Percentiles rank a stretch among this genome's conserved stretches.
phyloP scores from a whole-genome alignment of 495 filamentous ascomycete species.

The Amorphotheca resinae region DNA sequence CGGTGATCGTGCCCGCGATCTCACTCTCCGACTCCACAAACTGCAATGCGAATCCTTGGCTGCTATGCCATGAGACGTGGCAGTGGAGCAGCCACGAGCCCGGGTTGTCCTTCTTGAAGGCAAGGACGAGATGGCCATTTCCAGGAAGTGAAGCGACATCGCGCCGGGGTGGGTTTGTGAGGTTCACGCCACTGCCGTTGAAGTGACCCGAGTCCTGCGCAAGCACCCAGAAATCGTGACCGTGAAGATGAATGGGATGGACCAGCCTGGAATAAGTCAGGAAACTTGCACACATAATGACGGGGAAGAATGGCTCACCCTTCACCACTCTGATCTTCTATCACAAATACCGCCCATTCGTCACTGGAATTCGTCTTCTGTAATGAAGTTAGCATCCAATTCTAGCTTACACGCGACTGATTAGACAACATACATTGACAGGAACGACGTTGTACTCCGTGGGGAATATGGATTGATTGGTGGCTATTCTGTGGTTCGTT shows the following conservation, averaged over 20 bases:
- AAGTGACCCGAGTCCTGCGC: conserved; percentile 28
- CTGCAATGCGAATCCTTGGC: conserved; percentile 33
- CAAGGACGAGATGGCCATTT: conserved; percentile 36
- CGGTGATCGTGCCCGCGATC: conserved; percentile 24
- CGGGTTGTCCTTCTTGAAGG: conserved; percentile 46
- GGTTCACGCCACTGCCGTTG: conserved; percentile 25
- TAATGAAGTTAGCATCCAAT: conserved; percentile 28
- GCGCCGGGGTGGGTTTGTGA: conserved; percentile 40
- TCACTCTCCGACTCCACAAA: conserved; percentile 35
- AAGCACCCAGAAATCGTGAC: conserved; percentile 46
- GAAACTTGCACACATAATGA: conserved; percentile 7
- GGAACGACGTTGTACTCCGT: conserved; percentile 26
- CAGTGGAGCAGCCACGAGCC: conserved; percentile 46
- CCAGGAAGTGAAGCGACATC: conserved; percentile 43
- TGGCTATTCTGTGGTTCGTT: conserved; percentile 26
- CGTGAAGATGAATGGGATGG: conserved; percentile 45
- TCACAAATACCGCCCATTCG: conserved; percentile 24
- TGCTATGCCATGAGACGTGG: conserved; percentile 45
- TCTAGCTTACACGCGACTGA: not conserved
- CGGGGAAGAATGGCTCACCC: not conserved
- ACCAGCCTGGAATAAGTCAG: conserved; percentile 11
- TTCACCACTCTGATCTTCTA: conserved; percentile 23
- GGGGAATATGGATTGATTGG: conserved; percentile 25
- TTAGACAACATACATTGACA: conserved; percentile 15
- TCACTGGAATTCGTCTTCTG: conserved; percentile 15